Base-by-base conservation (phyloP, 163 green algal species). In the Volvox carteri region DNA sequence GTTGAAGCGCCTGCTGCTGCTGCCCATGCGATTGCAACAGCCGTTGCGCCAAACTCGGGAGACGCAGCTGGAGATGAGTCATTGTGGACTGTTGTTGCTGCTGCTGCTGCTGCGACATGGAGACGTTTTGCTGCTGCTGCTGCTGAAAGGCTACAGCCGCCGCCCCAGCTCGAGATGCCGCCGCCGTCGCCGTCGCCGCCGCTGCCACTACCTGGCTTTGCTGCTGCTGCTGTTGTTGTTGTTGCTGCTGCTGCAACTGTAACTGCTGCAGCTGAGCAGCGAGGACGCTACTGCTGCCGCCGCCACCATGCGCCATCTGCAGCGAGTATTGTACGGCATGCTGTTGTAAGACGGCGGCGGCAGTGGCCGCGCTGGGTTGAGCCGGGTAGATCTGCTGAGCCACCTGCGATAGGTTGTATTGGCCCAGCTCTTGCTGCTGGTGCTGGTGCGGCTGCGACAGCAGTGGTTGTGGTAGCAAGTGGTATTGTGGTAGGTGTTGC, bases 1-100 rank as follows among this genome's bases (percentile, higher is more conserved):
- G 65, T 35, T 78, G 39, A 33, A 58, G 70, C 39, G 19, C 39
- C 39, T 52, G 37, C 8, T 67, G 78, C 39, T 78, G 60, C 42
- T 78, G 80, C 62, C 41, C 41, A 19, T 76, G 30, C 78, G 37
- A 33, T 25, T 73, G 78, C 46, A 72, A 19, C 75, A 84, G 48
- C 8, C 75, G 48, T 37, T 84, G 75, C 14, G 75, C 30, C n/a
- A 50, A 6, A 28, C 25, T 46, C 44, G 37, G 18, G 21, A 79
- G 8, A 1, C 41, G 72, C 18, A 79, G 14, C 72, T 60, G 41
- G 9, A 41, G 19, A 37, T 60, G 72, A 14, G 46, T n/a, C n/a
- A n/a, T n/a, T n/a, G n/a, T n/a, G n/a, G n/a, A n/a, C n/a, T n/a
- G n/a, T n/a, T n/a, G n/a, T n/a, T n/a, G n/a, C n/a, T n/a, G 39